Base-by-base conservation (phyloP, 352 stramenopile genomes). In the Phytophthora boehmeriae region DNA sequence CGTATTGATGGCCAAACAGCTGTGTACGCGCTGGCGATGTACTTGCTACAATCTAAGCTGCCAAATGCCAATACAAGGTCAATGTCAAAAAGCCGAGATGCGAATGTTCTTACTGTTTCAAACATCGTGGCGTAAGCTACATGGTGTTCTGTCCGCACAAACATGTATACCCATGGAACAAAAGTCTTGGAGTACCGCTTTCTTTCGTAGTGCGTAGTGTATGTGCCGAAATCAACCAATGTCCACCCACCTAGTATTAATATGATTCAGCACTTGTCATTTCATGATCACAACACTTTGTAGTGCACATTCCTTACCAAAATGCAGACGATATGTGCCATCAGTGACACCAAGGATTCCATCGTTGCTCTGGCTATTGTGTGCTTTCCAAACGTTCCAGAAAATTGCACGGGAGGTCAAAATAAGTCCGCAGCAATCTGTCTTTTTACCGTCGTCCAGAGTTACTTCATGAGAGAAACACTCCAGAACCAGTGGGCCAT, bases 141-240 rank as follows among this genome's bases (percentile, higher is more conserved):
- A n/a, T 59, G 27, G 38, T 70, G 54, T 11, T 71, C 46, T 0
- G 59, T 70, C 1, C 46, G 41, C 2, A 73, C 63, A 32, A 76
- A 70, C 46, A 73, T 62, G 25, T 64, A 73, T 11, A 20, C 39
- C 35, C 46, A 68, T 6, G 63, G 63, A 0, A 73, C 55, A 44
- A 57, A 73, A 8, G 55, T 68, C 56, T 76, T 76, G 5, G 63
- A 41, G 14, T 56, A 70, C 1, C 9, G 22, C 8, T 59, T 54
- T 1, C 42, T 30, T 1, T 36, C 27, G 41, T 70, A 68, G 11
- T 51, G 45, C 0, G 58, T 71, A 0, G 39, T 53, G 44, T 68
- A 73, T 0, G 63, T 76, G 8, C 59, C 69, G 19, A 77, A 74
- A n/a, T 64, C 51, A 0, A 73, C 48, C 0, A 71, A 22, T 0